These are phyloP conservation scores for Colletotrichum graminicola DNA, from an alignment of 2,329 filamentous ascomycete species.

Conservation along the genomic window DNA sequence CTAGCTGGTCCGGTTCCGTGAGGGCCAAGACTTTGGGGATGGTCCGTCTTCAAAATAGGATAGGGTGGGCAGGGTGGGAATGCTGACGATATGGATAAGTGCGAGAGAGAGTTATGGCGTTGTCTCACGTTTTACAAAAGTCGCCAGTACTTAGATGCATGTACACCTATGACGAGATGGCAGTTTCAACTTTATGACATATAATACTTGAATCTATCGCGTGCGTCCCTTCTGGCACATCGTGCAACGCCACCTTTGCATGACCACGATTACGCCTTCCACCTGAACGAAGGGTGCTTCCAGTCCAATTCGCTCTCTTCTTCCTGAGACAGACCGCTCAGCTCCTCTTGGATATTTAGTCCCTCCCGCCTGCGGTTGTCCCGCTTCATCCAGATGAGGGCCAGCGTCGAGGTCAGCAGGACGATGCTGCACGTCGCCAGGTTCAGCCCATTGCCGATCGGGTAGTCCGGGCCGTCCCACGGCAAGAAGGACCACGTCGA, in stretches of 20 bases:
- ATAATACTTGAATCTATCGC: neutral
- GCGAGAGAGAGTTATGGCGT: neutral
- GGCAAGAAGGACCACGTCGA: constrained; percentile 71
- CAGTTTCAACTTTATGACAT: neutral
- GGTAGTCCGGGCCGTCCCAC: constrained; percentile 73
- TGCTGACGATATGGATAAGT: neutral
- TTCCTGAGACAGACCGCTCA: constrained; percentile 64
- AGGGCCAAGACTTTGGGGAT: neutral
- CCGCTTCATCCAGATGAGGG: constrained; percentile 71
- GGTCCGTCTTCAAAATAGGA: neutral
- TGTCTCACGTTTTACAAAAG: no score
- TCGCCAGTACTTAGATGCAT: neutral
- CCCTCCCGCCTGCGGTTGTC: constrained; percentile 63
- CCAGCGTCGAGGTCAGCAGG: constrained; percentile 61
- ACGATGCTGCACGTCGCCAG: constrained; percentile 70
- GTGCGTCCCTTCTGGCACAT: no score
- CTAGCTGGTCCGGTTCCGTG: no score
- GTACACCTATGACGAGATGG: neutral
- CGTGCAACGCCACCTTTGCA: neutral
- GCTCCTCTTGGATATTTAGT: constrained; percentile 54
- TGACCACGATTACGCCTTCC: constrained; percentile 53
- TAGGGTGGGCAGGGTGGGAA: neutral
- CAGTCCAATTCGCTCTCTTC: constrained; percentile 73
- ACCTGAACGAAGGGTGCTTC: constrained; percentile 74
- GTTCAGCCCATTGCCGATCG: constrained; percentile 79